Base-by-base conservation (phyloP, 2,329 filamentous ascomycete species). In the Elsinoe australis region DNA sequence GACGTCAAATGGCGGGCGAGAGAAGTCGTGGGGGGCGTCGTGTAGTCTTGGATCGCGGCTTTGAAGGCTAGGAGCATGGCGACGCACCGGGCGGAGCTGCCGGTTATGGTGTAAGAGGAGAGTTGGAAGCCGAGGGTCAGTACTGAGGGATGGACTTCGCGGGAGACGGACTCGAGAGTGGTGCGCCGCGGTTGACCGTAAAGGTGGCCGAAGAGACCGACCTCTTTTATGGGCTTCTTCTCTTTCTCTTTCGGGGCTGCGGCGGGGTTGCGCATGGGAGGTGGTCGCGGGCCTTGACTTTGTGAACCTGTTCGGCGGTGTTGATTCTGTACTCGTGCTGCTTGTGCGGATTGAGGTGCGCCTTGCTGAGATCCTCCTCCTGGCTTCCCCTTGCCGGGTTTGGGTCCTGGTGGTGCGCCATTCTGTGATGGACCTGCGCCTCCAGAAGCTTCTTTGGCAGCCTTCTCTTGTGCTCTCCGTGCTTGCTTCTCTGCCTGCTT, bases 401-500 rank as follows among this genome's bases (percentile, higher is more conserved):
- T 63, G 55, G 63, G 53, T 56, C 64, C 58, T 53, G 63, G 61
- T 55, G 64, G 56, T 51, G 41, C 36, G 35, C 39, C 41, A 17
- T 19, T 42, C 32, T 45, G 47, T 54, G 41, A 41, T 50, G 39
- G 26, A 34, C 47, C 18, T 10, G 51, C 49, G 34, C 51, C 45
- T 44, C 50, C 47, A 51, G n/a, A n/a, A n/a, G 54, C 49, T 49
- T 54, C 42, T 49, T 55, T 38, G 26, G 53, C 50, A 55, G 60
- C 61, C 50, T 62, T 64, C 50, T 61, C 56, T 42, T 61, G 61
- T 41, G 85, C 87, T 69, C 90, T 78, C 52, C 87, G 76, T 38
- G 88, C 88, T 46, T 85, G 84, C 70, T 95, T 96, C 64, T 95
- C 90, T 24, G 87, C 89, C 65, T 95, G 90, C 53, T 84, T 83